phyloP scores from a whole-genome alignment of 257 asterid species.

The Solanum arcanum region DNA sequence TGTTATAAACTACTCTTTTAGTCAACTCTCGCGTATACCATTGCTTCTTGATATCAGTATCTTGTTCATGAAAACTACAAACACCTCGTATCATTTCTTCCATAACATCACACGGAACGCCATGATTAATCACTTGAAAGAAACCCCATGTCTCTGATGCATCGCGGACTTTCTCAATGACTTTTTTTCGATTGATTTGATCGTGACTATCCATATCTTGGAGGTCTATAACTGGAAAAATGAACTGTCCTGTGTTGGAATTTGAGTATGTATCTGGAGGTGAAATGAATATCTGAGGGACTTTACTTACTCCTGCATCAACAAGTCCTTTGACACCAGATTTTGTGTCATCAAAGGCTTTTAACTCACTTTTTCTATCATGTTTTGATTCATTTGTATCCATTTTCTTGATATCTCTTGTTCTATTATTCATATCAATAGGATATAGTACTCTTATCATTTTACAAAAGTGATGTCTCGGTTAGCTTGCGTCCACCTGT shows the following conservation, averaged over 20 bases:
- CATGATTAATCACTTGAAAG: slow-evolving; percentile 21
- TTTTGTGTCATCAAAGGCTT: slow-evolving; percentile 17
- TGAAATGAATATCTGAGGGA: slow-evolving; percentile 11
- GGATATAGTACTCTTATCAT: background rate
- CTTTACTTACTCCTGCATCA: slow-evolving; percentile 9
- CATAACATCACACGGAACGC: background rate
- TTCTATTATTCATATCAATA: background rate
- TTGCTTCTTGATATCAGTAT: slow-evolving; percentile 5
- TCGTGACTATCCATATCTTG: background rate
- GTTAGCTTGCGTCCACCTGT: rapidly evolving
- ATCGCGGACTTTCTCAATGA: background rate
- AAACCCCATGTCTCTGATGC: slow-evolving; percentile 19
- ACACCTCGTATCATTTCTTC: slow-evolving; percentile 14
- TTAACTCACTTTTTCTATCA: slow-evolving; percentile 7
- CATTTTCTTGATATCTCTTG: background rate
- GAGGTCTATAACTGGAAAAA: slow-evolving; percentile 14
- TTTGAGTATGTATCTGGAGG: background rate
- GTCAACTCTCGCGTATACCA: slow-evolving; percentile 11
- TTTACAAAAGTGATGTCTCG: background rate
- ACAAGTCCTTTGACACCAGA: slow-evolving; percentile 22
- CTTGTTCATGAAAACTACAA: slow-evolving; percentile 12
- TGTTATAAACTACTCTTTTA: slow-evolving; percentile 4
- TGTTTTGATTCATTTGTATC: background rate
- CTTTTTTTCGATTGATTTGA: background rate
- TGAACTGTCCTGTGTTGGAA: background rate